Evolutionary conservation across 805 yeast species (phyloP), one percentile per base, ranked within the genome.

Genomic region (Starmera caribaea): DNA sequence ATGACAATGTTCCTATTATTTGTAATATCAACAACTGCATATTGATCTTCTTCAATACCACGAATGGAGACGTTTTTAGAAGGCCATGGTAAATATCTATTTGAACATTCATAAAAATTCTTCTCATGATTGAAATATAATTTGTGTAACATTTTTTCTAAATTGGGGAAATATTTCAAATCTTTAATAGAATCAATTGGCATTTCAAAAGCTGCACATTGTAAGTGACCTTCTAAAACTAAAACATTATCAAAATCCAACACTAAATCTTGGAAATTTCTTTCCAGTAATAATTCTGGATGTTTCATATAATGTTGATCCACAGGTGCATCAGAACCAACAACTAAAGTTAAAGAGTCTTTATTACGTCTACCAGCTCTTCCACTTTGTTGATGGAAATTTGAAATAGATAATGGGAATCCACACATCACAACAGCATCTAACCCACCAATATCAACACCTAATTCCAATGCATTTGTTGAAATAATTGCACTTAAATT

Each of bases 361-460:
- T 74, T 73, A 38, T 73, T 75, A 47, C 96, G 76, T 57, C 99
- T 70, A 14, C 99, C 99, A 0, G 96, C 97, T 53, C 99, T 71
- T 30, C 99, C 99, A 65, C 92, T 81, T 54, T 92, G 98, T 60
- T 92, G 99, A 50, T 89, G 86, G 54, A 92, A 74, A 45, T 87
- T 87, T 37, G 94, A 79, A 43, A 88, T 70, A 39, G 95, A 83
- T 16, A 77, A 65, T 0, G 99, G 99, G 46, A 92, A 92, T 0
- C 97, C 97, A 53, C 95, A 86, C 63, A 88, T 77, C 3, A 92
- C 62, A 0, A 89, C 97, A 1, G 95, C 88, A 59, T 92, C 98
- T 36, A 92, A 65, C 12, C 82, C 84, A 37, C 97, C 95, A 45
- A 92, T 82, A 66, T 92, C 98, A 38, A 92, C 85, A 43, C 99